Conservation (phyloP, 2,329 filamentous ascomycete species). For the Colletotrichum tamarilloi region DNA sequence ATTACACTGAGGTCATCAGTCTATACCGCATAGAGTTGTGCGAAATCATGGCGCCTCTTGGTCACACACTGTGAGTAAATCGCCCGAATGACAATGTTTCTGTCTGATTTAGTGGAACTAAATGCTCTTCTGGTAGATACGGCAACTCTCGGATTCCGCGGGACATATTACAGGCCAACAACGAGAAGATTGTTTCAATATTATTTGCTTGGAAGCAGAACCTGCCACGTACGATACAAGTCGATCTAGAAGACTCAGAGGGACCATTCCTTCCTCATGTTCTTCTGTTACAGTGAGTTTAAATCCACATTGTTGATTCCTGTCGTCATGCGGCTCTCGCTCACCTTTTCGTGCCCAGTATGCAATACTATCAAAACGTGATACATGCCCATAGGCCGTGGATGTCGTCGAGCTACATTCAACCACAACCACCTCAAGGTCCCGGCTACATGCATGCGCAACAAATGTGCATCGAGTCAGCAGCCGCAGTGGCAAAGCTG, state of each 20-base stretch:
- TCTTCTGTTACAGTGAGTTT: conserved; percentile 39
- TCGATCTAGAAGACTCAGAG: conserved; percentile 37
- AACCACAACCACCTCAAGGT: conserved; percentile 37
- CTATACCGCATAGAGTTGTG: conserved; percentile 14
- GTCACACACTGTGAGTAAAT: conserved; percentile 39
- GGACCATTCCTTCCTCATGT: conserved; percentile 39
- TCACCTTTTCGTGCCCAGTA: conserved; percentile 30
- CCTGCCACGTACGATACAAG: conserved; percentile 33
- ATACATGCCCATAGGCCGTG: conserved; percentile 42
- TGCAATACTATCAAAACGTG: conserved; percentile 42
- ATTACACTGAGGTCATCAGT: not conserved
- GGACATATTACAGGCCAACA: conserved; percentile 36
- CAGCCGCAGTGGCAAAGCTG: conserved; percentile 36
- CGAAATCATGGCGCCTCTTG: conserved; percentile 40
- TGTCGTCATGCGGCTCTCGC: not conserved
- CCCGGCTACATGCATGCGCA: conserved; percentile 39
- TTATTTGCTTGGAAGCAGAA: conserved; percentile 39
- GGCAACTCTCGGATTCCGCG: conserved; percentile 36
- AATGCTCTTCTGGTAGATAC: conserved; percentile 26
- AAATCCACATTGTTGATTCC: not conserved
- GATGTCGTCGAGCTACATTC: conserved; percentile 41
- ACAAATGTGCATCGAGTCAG: conserved; percentile 39
- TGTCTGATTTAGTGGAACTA: not conserved
- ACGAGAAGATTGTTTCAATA: conserved; percentile 25
- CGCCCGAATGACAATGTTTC: not conserved